phyloP scores from a whole-genome alignment of 805 yeast genomes.

The Tetrapisispora taiwanensis region DNA sequence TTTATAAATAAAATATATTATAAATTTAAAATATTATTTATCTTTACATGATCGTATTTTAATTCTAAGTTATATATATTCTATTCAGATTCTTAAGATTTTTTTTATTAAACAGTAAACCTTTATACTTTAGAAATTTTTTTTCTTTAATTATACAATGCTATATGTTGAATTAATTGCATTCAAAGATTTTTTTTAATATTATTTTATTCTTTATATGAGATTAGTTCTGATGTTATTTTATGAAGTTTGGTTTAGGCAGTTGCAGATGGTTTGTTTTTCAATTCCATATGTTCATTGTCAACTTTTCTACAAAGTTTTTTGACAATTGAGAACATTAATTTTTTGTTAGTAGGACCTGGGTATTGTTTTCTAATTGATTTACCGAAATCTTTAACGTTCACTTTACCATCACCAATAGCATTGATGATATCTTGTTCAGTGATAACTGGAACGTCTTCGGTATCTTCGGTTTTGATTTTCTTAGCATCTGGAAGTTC shows the following conservation, averaged over 20 bases:
- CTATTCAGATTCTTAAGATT: too few species aligned
- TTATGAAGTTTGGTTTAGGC: background rate
- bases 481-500: constrained; percentile 26
- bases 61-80: too few species aligned
- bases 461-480: constrained; percentile 28
- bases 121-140: too few species aligned
- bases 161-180: background rate
- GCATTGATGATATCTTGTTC: constrained; percentile 61
- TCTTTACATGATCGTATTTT: too few species aligned
- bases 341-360: constrained; percentile 24
- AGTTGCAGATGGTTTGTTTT: constrained; percentile 6
- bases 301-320: constrained; percentile 25
- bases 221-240: background rate
- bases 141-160: background rate
- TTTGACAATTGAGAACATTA: constrained; percentile 24
- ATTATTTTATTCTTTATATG: background rate
- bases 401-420: constrained; percentile 33
- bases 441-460: constrained; percentile 37
- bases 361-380: constrained; percentile 45
- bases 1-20: background rate
- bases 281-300: constrained; percentile 25
- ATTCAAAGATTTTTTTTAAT: background rate
- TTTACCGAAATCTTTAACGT: constrained; percentile 51
- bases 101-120: too few species aligned
- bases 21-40: too few species aligned